These are phyloP conservation scores for Aureobasidium sp. DNA, from an alignment of 2,329 filamentous ascomycete genomes.

Conservation along the genomic window DNA sequence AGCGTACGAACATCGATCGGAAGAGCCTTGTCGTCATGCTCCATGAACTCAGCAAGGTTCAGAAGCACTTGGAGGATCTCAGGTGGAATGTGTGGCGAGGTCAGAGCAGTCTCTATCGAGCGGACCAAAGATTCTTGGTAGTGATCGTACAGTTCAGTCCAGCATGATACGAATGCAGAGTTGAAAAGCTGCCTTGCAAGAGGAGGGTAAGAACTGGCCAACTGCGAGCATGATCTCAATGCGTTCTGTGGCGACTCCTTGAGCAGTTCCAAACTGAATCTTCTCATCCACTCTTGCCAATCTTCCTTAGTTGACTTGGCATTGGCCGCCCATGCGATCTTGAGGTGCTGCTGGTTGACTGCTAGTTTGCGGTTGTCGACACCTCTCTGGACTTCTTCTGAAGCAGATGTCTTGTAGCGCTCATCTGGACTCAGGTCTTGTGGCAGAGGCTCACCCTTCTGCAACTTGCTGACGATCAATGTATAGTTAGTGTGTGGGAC, in stretches of 20 bases:
- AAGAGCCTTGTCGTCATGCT: constrained; percentile 96
- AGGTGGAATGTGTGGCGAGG: constrained; percentile 89
- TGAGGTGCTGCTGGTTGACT: constrained; percentile 94
- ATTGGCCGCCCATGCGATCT: constrained; percentile 92
- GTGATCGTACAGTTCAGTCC: constrained; percentile 94
- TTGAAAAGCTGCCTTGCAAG: constrained; percentile 94
- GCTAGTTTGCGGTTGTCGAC: constrained; percentile 88
- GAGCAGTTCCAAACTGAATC: constrained; percentile 90
- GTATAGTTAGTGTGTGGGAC: constrained; percentile 93
- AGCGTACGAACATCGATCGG: constrained; percentile 95
- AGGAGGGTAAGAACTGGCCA: constrained; percentile 86
- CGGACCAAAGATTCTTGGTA: constrained; percentile 95
- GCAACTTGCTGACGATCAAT: constrained; percentile 80
- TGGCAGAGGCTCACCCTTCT: constrained; percentile 90
- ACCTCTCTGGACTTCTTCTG: constrained; percentile 74
- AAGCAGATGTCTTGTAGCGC: constrained; percentile 57
- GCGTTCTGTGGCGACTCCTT: constrained; percentile 96
- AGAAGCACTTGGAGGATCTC: constrained; percentile 90
- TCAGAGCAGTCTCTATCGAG: constrained; percentile 91
- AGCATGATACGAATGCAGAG: constrained; percentile 96
- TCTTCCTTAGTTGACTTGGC: constrained; percentile 97
- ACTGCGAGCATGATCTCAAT: constrained; percentile 79
- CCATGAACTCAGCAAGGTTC: constrained; percentile 98
- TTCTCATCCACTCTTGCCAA: constrained; percentile 97
- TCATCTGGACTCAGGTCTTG: constrained; percentile 87